These are phyloP conservation scores for Globisporangium ultimum DNA, from an alignment of 352 stramenopile genomes.

Conservation along the genomic window DNA sequence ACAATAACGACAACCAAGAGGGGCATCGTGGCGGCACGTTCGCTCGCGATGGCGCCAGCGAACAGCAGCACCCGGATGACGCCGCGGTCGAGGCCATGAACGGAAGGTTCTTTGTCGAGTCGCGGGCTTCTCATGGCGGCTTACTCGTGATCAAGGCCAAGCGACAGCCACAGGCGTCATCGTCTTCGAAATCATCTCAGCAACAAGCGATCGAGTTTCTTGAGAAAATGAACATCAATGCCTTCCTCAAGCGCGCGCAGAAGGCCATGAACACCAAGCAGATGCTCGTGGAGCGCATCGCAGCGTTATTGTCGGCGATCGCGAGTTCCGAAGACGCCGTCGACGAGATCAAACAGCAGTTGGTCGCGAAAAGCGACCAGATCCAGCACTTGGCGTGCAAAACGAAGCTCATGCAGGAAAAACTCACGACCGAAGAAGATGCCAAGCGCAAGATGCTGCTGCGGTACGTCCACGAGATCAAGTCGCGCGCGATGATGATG, in stretches of 20 bases:
- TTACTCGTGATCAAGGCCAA: conserved; percentile 91
- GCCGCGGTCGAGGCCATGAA: conserved; percentile 46
- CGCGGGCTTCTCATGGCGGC: conserved; percentile 72
- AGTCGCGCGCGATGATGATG: conserved; percentile 48
- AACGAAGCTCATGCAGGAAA: conserved; percentile 73
- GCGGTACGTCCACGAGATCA: conserved; percentile 94
- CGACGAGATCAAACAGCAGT: conserved; percentile 43
- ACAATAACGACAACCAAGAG: conserved; percentile 24
- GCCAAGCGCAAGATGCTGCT: conserved; percentile 94
- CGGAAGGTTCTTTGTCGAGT: conserved; percentile 87
- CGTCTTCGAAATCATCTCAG: conserved; percentile 21
- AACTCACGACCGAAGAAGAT: conserved; percentile 90
- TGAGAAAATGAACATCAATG: conserved; percentile 87
- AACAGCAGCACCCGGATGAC: conserved; percentile 52
- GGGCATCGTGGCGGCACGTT: conserved; percentile 12
- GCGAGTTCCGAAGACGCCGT: conserved; percentile 73
- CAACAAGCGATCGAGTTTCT: conserved; percentile 85
- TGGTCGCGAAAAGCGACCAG: conserved; percentile 68
- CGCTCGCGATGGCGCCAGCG: conserved; percentile 14
- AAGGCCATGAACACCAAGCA: conserved; percentile 93
- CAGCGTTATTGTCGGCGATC: conserved; percentile 72
- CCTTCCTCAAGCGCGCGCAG: conserved; percentile 92
- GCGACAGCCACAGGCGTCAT: conserved; percentile 61
- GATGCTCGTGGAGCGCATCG: conserved; percentile 87
- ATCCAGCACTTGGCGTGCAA: conserved; percentile 78